Percentiles rank a stretch among this genome's conserved stretches.
Conservation (phyloP, 192 early-diverging fungal species). For the Coemansia sp. region DNA sequence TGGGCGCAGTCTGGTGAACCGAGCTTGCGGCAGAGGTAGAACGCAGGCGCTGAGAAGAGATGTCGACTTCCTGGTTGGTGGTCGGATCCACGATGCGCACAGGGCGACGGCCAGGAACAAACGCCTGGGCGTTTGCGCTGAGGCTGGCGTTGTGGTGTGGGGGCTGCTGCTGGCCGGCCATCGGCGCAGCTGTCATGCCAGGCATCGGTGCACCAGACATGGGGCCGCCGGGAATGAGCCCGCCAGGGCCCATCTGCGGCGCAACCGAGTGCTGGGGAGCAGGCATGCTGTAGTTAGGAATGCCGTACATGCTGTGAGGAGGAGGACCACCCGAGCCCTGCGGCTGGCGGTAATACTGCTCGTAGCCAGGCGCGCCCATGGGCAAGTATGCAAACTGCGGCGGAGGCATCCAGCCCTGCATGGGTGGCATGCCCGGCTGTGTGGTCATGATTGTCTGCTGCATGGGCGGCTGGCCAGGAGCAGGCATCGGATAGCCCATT, state of each 20-base stretch:
- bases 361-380: conserved; percentile 39
- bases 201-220: conserved; percentile 44
- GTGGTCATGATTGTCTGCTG: conserved; percentile 51
- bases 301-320: conserved; percentile 43
- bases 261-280: conserved; percentile 27
- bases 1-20: conserved; percentile 35
- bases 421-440: conserved; percentile 48
- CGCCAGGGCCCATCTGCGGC: conserved; percentile 35
- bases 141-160: conserved; percentile 26
- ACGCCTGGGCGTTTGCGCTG: conserved; percentile 37
- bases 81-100: conserved; percentile 78
- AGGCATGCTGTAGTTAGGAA: conserved; percentile 46
- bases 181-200: conserved; percentile 45
- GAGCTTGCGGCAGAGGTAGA: conserved; percentile 43
- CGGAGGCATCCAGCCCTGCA: conserved; percentile 48
- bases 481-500: conserved; percentile 45
- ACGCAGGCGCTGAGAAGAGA: conserved; percentile 48
- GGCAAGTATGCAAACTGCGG: conserved; percentile 53
- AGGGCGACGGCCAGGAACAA: conserved; percentile 42
- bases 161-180: conserved; percentile 30
- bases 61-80: conserved; percentile 69
- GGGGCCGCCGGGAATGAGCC: conserved; percentile 25
- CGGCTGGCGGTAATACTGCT: conserved; percentile 44
- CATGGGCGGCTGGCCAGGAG: conserved; percentile 42
- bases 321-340: conserved; percentile 34